phyloP scores from a whole-genome alignment of 2,329 filamentous ascomycete species.

The Emergomyces pasteurianus region DNA sequence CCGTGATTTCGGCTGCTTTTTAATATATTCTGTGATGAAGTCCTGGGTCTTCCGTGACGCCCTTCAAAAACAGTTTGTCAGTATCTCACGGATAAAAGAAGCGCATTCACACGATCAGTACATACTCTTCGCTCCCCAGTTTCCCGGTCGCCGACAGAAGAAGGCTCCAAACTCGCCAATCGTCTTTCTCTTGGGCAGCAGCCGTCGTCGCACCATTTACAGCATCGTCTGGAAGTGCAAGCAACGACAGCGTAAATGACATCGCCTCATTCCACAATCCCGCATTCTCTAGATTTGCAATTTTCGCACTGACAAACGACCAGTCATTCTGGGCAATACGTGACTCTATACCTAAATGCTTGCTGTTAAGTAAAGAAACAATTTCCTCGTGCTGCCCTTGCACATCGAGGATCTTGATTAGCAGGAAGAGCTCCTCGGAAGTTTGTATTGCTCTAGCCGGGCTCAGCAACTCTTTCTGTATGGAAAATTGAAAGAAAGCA shows the following conservation, averaged over 20 bases:
- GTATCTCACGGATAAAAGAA: background rate
- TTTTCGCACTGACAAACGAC: constrained; percentile 28
- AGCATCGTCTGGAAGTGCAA: constrained; percentile 24
- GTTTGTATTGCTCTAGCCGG: constrained; percentile 34
- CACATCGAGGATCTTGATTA: constrained; percentile 32
- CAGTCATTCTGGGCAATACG: constrained; percentile 33
- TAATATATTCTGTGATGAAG: constrained; percentile 25
- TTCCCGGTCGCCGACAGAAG: constrained; percentile 25
- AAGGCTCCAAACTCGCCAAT: constrained; percentile 36
- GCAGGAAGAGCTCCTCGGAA: constrained; percentile 35
- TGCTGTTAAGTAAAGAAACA: constrained; percentile 31
- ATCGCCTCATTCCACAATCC: constrained; percentile 29
- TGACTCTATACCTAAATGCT: constrained; percentile 31
- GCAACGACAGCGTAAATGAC: constrained; percentile 24
- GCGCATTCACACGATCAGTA: background rate
- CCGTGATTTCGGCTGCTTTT: constrained; percentile 26
- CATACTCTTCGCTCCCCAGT: constrained; percentile 24
- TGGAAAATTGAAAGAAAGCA: constrained; percentile 10
- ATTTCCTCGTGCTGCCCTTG: constrained; percentile 30
- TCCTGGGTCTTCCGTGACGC: constrained; percentile 19
- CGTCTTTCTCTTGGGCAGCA: constrained; percentile 27
- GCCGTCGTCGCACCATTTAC: constrained; percentile 14
- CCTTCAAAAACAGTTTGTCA: constrained; percentile 16
- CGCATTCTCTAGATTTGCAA: constrained; percentile 26
- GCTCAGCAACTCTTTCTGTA: constrained; percentile 30